Evolutionary conservation across 1,284 basidiomycete genomes (phyloP).

Genomic region (Cronartium quercuum): DNA sequence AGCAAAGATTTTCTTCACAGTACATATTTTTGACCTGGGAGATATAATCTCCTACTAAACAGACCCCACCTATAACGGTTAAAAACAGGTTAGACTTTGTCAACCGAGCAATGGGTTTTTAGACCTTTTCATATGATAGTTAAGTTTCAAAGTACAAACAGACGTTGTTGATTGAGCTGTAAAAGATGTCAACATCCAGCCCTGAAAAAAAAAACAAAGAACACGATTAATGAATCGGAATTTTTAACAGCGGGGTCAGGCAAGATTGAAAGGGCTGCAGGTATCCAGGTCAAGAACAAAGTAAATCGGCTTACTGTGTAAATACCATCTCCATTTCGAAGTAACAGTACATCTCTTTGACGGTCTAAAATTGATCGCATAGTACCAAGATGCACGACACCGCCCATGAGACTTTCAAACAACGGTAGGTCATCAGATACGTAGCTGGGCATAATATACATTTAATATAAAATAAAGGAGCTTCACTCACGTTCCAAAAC

Average conservation of each 20-base stretch:
- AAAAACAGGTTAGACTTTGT: not conserved
- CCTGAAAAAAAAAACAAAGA: not conserved
- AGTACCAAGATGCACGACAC: not conserved
- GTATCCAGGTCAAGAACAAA: too few species aligned
- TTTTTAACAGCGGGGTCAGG: too few species aligned
- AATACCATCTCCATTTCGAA: not conserved
- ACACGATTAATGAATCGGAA: too few species aligned
- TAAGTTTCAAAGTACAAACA: not conserved
- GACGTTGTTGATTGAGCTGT: conserved; percentile 2
- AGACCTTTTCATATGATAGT: not conserved
- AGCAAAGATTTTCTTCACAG: too few species aligned
- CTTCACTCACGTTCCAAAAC: conserved; percentile 25
- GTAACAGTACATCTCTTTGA: not conserved
- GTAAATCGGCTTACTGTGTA: not conserved
- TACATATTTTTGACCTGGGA: not conserved
- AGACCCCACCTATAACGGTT: not conserved
- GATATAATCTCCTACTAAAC: not conserved
- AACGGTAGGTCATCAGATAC: not conserved
- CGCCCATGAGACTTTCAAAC: not conserved
- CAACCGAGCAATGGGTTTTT: not conserved
- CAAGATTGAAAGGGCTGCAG: too few species aligned
- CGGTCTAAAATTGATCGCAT: not conserved
- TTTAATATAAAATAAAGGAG: not conserved
- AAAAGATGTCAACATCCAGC: not conserved
- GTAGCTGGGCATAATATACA: not conserved